Conservation (phyloP, 1,284 basidiomycete species). For the Waitea zeae region DNA sequence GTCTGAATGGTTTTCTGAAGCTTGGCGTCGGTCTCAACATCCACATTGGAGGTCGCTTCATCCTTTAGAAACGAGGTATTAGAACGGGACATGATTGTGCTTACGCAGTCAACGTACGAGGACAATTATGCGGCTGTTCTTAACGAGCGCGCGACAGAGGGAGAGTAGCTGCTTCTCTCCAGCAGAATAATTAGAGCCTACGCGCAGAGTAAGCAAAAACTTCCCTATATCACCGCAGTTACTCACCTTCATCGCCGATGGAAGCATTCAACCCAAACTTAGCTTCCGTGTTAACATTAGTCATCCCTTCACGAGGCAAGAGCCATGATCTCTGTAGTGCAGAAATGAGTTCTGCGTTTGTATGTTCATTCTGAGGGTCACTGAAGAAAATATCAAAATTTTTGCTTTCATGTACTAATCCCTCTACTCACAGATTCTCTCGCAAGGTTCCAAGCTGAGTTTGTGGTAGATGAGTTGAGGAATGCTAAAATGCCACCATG, state of each 20-base stretch:
- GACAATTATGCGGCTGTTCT: slow-evolving; percentile 52
- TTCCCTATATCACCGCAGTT: no score
- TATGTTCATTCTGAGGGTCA: slow-evolving; percentile 38
- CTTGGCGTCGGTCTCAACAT: slow-evolving; percentile 68
- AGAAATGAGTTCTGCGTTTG: slow-evolving; percentile 33
- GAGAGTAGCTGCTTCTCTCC: slow-evolving; percentile 70
- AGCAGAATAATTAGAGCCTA: slow-evolving; percentile 56
- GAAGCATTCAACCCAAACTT: slow-evolving; percentile 52
- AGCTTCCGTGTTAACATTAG: slow-evolving; percentile 29
- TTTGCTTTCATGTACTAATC: no score
- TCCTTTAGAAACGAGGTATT: slow-evolving; percentile 19
- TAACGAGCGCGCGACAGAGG: slow-evolving; percentile 54
- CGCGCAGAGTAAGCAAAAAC: slow-evolving; percentile 8
- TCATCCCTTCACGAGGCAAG: slow-evolving; percentile 28
- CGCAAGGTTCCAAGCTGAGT: slow-evolving; percentile 39
- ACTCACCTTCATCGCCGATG: slow-evolving; percentile 43
- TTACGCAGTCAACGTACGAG: slow-evolving; percentile 23
- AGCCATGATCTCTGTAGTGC: slow-evolving; percentile 42
- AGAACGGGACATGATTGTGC: slow-evolving; percentile 7
- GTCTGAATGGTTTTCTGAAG: slow-evolving; percentile 59
- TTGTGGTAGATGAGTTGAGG: neutral
- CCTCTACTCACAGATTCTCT: slow-evolving; percentile 41
- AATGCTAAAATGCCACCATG: neutral
- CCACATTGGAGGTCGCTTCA: slow-evolving; percentile 74
- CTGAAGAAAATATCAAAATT: slow-evolving; percentile 16